Conservation (phyloP, 345 rosid species). For the Erucastrum elatum region DNA sequence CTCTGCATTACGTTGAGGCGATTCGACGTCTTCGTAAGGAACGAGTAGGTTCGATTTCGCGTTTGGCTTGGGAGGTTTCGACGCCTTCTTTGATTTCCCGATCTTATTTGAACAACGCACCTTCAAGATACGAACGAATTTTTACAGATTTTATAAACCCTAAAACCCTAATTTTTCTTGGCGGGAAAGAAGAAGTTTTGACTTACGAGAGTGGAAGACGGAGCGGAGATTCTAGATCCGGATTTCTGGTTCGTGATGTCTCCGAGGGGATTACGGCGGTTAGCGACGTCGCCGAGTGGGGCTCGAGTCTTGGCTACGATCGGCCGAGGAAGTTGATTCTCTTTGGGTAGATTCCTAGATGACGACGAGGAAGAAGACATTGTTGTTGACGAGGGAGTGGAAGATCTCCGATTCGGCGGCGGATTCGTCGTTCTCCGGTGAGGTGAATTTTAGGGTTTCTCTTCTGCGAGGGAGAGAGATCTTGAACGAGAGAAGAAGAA, state of each 20-base stretch:
- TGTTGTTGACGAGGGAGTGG: slow-evolving; percentile 50
- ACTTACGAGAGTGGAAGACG: slow-evolving; percentile 63
- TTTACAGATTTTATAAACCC: not conserved
- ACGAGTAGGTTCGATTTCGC: slow-evolving; percentile 31
- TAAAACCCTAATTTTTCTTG: slow-evolving; percentile 24
- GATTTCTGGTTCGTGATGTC: slow-evolving; percentile 61
- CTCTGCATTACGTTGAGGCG: not conserved
- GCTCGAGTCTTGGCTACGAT: slow-evolving; percentile 64
- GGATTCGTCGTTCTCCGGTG: slow-evolving; percentile 30
- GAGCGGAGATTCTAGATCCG: slow-evolving; percentile 43
- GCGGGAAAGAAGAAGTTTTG: not conserved
- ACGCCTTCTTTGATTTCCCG: slow-evolving; percentile 20
- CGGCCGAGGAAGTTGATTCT: slow-evolving; percentile 36
- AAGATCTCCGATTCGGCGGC: slow-evolving; percentile 37
- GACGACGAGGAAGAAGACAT: slow-evolving; percentile 48
- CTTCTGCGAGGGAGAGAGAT: slow-evolving; percentile 7
- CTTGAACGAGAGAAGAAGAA: slow-evolving; percentile 1
- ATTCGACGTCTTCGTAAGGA: slow-evolving; percentile 31
- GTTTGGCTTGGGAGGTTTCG: slow-evolving; percentile 32
- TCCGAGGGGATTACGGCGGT: slow-evolving; percentile 31
- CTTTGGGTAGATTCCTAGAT: slow-evolving; percentile 49
- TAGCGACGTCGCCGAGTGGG: slow-evolving; percentile 53
- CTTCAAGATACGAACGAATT: slow-evolving; percentile 14
- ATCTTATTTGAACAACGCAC: slow-evolving; percentile 28
- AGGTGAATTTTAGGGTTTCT: slow-evolving; percentile 8